phyloP scores from a whole-genome alignment of 495 filamentous ascomycete genomes.

The Hypoxylon lenormandii region DNA sequence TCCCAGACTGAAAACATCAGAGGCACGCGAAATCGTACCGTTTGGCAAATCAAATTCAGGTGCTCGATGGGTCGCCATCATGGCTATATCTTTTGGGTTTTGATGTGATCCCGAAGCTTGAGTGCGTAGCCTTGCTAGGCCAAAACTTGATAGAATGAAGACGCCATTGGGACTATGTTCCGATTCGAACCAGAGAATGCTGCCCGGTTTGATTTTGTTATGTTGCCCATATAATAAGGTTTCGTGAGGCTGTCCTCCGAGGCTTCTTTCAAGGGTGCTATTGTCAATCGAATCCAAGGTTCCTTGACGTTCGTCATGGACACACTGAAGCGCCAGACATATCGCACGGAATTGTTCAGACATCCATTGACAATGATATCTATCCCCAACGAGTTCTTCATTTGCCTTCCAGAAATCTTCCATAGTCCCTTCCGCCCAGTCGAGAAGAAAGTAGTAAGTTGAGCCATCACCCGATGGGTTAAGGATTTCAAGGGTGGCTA shows the following conservation, averaged over 20 bases:
- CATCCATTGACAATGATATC: slow-evolving; percentile 31
- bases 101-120: slow-evolving; percentile 33
- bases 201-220: slow-evolving; percentile 57
- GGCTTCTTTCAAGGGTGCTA: neutral
- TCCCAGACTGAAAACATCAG: slow-evolving; percentile 39
- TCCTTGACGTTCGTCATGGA: slow-evolving; percentile 27
- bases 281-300: slow-evolving; percentile 6
- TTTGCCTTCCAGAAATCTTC: slow-evolving; percentile 28
- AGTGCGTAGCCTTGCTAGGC: slow-evolving; percentile 33
- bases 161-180: neutral
- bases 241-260: slow-evolving; percentile 28
- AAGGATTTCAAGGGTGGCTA: slow-evolving; percentile 34
- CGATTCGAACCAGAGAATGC: slow-evolving; percentile 52
- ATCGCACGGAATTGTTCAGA: slow-evolving; percentile 29
- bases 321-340: slow-evolving; percentile 28
- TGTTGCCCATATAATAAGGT: slow-evolving; percentile 48
- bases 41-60: slow-evolving; percentile 33
- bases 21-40: slow-evolving; percentile 32
- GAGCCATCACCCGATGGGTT: neutral
- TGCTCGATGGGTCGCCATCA: slow-evolving; percentile 27
- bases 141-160: slow-evolving; percentile 31
- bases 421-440: slow-evolving; percentile 39
- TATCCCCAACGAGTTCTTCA: slow-evolving; percentile 2
- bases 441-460: slow-evolving; percentile 37
- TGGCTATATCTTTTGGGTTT: slow-evolving; percentile 16